Base-by-base conservation (phyloP, 352 stramenopile species). In the Pythium rishiriense region DNA sequence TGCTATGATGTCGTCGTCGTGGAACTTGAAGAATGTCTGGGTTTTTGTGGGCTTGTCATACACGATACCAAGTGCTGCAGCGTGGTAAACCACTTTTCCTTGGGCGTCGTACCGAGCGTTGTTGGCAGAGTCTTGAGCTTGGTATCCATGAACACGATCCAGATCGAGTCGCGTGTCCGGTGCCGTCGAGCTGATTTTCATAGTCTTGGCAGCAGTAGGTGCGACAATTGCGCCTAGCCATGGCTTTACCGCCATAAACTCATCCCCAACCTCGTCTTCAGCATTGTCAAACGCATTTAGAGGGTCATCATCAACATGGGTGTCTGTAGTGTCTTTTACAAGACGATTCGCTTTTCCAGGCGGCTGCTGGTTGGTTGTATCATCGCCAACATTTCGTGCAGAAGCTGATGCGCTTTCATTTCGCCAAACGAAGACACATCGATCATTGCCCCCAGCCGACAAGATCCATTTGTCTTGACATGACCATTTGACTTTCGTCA, bases 231-330 rank as follows among this genome's bases (percentile, higher is more conserved):
- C 81, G 9, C 89, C 90, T 8, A 96, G 52, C 86, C 88, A 97
- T 4, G 89, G 90, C 47, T 94, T 93, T 11, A 96, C 83, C 8
- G 90, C 89, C 88, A 97, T 93, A 39, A 97, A 97, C 62, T 96
- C 85, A 61, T 97, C 89, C 0, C 89, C 89, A 22, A 81, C 66
- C 29, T 85, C 74, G 5, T 84, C 75, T 2, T 70, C 69, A 1
- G 48, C 53, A 24, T 64, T 58, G 3, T 55, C 66, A 2, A 75
- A 49, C 15, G 69, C 59, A n/a, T 82, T 68, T 8, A 70, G 51
- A 62, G 81, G 69, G 35, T 67, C 71, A 19, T 65, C 52, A 56
- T 67, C 67, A 29, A 11, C 58, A 15, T 39, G 58, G 19, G 2
- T 6, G 37, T 29, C 33, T 1, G n/a, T 5, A 50, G 57, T 37